Conservation (phyloP, 2,329 filamentous ascomycete genomes). For the Penicillium psychrosexuale region DNA sequence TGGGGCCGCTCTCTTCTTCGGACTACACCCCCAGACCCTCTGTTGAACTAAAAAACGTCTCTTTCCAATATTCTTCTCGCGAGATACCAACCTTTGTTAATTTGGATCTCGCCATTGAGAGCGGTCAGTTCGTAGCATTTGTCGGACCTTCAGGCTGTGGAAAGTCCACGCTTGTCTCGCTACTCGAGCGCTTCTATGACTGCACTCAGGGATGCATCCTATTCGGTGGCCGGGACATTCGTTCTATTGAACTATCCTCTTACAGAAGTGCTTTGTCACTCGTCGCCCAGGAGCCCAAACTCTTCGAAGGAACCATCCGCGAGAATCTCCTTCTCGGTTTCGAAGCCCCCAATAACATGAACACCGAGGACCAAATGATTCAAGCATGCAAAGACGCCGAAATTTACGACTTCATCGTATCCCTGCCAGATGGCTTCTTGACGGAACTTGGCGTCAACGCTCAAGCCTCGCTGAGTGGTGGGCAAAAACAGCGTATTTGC, state of each 20-base stretch:
- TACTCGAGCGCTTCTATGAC: slow-evolving; percentile 41
- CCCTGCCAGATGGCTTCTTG: slow-evolving; percentile 51
- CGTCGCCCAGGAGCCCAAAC: slow-evolving; percentile 44
- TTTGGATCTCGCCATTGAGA: slow-evolving; percentile 34
- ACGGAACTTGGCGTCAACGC: slow-evolving; percentile 52
- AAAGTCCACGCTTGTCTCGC: slow-evolving; percentile 47
- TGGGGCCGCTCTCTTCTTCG: background rate
- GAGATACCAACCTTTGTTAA: slow-evolving; percentile 30
- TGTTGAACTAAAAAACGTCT: slow-evolving; percentile 33
- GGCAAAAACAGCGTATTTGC: slow-evolving; percentile 56
- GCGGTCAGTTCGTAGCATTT: slow-evolving; percentile 46
- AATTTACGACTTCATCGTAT: slow-evolving; percentile 53
- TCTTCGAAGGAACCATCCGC: slow-evolving; percentile 47
- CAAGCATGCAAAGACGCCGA: slow-evolving; percentile 52
- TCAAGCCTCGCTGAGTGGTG: slow-evolving; percentile 49
- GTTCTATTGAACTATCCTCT: slow-evolving; percentile 24
- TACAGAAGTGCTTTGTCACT: slow-evolving; percentile 36
- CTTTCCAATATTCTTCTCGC: slow-evolving; percentile 39
- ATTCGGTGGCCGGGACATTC: slow-evolving; percentile 33
- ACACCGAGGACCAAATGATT: slow-evolving; percentile 42
- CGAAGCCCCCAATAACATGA: slow-evolving; percentile 22
- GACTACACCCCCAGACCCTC: slow-evolving; percentile 16
- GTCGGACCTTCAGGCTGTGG: slow-evolving; percentile 50
- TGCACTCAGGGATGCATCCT: slow-evolving; percentile 40
- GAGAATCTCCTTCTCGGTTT: slow-evolving; percentile 51